These are phyloP conservation scores for Colletotrichum theobromicola DNA, from an alignment of 2,329 filamentous ascomycete genomes.

Conservation along the genomic window DNA sequence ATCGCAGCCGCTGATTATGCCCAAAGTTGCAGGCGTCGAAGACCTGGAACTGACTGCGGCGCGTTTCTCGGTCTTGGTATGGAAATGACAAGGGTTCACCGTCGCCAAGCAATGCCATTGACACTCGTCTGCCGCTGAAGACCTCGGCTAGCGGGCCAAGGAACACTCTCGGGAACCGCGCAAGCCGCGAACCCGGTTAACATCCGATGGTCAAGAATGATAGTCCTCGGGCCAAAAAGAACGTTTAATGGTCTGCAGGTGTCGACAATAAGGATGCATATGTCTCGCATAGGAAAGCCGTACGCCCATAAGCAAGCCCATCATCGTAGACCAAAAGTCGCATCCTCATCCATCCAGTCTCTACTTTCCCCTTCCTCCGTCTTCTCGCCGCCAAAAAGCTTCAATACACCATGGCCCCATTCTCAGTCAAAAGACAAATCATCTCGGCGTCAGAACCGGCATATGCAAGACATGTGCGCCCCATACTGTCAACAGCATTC, in stretches of 20 bases:
- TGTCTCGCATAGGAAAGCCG: not conserved
- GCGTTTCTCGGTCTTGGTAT: not conserved
- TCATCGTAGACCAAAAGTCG: not conserved
- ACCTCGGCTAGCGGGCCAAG: not conserved
- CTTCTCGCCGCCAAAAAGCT: conserved; percentile 27
- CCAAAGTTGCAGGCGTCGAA: not conserved
- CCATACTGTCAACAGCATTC: conserved; percentile 1
- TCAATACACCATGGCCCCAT: conserved; percentile 26
- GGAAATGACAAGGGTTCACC: not conserved
- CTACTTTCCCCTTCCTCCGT: rapidly evolving
- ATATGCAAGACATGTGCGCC: conserved; percentile 13
- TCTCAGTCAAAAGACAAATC: not conserved
- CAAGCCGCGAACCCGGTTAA: not conserved
- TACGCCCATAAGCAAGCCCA: not conserved
- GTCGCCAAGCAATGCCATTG: not conserved
- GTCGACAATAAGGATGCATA: not conserved
- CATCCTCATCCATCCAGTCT: not conserved
- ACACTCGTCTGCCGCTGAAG: not conserved
- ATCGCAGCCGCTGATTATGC: not conserved
- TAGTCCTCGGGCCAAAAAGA: not conserved
- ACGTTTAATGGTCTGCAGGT: too few species aligned
- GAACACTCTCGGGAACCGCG: not conserved
- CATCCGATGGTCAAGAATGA: not conserved
- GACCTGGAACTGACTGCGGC: not conserved
- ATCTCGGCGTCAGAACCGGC: conserved; percentile 2